These are phyloP conservation scores for Penicillium robsamsonii DNA, from an alignment of 495 filamentous ascomycete genomes.

Conservation along the genomic window DNA sequence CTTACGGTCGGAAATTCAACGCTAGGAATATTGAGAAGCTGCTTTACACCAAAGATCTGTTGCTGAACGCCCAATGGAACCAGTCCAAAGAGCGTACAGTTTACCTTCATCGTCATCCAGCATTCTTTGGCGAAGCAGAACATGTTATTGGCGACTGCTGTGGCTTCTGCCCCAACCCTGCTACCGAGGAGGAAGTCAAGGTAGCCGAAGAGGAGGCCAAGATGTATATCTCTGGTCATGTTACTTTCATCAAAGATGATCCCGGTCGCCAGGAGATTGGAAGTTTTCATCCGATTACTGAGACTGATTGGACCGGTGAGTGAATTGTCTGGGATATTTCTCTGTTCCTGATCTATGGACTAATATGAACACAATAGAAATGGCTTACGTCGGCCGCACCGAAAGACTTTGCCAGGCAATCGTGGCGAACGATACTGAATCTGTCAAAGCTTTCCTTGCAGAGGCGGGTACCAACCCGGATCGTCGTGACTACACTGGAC, in stretches of 20 bases:
- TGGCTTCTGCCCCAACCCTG: constrained; percentile 66
- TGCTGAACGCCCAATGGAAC: constrained; percentile 89
- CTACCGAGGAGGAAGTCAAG: constrained; percentile 66
- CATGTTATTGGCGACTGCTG: constrained; percentile 78
- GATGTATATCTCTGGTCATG: constrained; percentile 66
- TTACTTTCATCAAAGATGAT: constrained; percentile 73
- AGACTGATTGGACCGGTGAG: constrained; percentile 79
- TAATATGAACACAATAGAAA: constrained; percentile 31
- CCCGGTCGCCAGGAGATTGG: constrained; percentile 72
- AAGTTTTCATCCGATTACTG: constrained; percentile 75
- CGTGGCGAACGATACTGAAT: constrained; percentile 62
- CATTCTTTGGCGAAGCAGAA: constrained; percentile 63
- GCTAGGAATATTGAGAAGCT: constrained; percentile 74
- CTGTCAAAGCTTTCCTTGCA: constrained; percentile 65
- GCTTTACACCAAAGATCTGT: constrained; percentile 72
- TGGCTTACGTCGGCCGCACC: constrained; percentile 73
- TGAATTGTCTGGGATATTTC: constrained; percentile 4
- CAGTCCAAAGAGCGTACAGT: constrained; percentile 65
- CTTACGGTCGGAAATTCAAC: constrained; percentile 68
- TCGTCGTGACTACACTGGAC: constrained; percentile 71
- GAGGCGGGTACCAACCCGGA: constrained; percentile 62
- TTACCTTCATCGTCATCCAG: constrained; percentile 76
- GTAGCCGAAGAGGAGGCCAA: constrained; percentile 67
- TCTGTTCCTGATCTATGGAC: neutral
- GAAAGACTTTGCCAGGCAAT: constrained; percentile 72